Percentiles rank a stretch among this genome's conserved stretches.
phyloP scores from a whole-genome alignment of 192 early-diverging fungal genomes.

The Backusella morwellensis region DNA sequence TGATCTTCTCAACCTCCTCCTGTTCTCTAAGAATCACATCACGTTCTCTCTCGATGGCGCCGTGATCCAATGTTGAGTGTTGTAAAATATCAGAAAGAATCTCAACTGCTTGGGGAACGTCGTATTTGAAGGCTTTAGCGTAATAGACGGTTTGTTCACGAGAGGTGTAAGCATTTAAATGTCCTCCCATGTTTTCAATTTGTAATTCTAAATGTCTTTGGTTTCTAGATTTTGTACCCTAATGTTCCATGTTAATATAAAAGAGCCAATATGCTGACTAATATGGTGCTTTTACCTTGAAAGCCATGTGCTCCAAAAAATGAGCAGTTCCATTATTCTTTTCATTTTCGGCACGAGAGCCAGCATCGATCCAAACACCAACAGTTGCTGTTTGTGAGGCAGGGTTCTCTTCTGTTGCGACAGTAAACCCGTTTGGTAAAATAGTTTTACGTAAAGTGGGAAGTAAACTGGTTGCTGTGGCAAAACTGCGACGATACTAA shows the following conservation, averaged over 20 bases:
- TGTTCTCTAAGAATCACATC: conserved; percentile 97
- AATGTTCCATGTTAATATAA: not conserved
- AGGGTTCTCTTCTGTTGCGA: conserved; percentile 83
- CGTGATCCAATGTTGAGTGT: conserved; percentile 68
- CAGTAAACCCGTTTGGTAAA: conserved; percentile 77
- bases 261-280: not conserved
- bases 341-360: conserved; percentile 77
- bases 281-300: conserved; percentile 71
- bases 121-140: conserved; percentile 88
- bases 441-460: conserved; percentile 63
- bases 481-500: conserved; percentile 51
- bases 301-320: conserved; percentile 99
- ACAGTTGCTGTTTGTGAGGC: conserved; percentile 83
- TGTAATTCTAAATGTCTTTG: conserved; percentile 91
- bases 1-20: conserved; percentile 89
- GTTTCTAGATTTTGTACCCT: conserved; percentile 85
- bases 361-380: conserved; percentile 89
- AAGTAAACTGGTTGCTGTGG: conserved; percentile 40
- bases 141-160: conserved; percentile 99
- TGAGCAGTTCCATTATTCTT: conserved; percentile 89
- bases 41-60: conserved; percentile 94
- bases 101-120: conserved; percentile 88
- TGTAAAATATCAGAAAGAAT: conserved; percentile 95
- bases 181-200: conserved; percentile 98
- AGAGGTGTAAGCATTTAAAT: conserved; percentile 98